phyloP scores from a whole-genome alignment of 176 grass and related monocot genomes.

The Canna indica region DNA sequence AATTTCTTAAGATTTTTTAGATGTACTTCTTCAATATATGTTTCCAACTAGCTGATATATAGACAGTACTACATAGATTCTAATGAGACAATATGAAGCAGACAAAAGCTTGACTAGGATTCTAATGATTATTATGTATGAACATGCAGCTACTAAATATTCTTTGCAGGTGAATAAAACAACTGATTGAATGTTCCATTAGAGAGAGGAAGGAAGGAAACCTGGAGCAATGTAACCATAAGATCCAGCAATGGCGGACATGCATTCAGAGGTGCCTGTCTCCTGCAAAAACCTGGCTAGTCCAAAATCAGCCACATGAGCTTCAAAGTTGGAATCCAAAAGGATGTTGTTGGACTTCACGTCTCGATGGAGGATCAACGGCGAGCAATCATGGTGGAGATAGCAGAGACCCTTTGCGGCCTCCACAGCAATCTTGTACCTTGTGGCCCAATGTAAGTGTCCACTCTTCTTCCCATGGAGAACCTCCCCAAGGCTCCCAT shows the following conservation, averaged over 20 bases:
- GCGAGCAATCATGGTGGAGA: constrained; percentile 87
- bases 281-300: constrained; percentile 15
- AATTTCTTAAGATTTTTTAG: too few relatives aligned
- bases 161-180: neutral
- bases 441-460: constrained; percentile 77
- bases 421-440: constrained; percentile 85
- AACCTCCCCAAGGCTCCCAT: constrained; percentile 88
- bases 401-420: constrained; percentile 94
- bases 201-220: constrained; percentile 15
- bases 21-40: too few relatives aligned
- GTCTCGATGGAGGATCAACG: constrained; percentile 69
- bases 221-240: constrained; percentile 99
- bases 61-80: too few relatives aligned
- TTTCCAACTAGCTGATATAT: too few relatives aligned
- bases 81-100: too few relatives aligned
- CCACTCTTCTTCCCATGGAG: constrained; percentile 95
- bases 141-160: neutral
- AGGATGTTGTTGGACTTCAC: constrained; percentile 99
- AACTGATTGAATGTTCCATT: neutral
- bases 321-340: constrained; percentile 16
- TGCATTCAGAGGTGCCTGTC: constrained; percentile 45
- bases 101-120: too few relatives aligned
- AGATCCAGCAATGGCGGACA: constrained; percentile 95
- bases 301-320: constrained; percentile 19
- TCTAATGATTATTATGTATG: too few relatives aligned